These are phyloP conservation scores for Yamadazyma spencermartinsiae DNA, from an alignment of 1,139 yeast species.

Conservation along the genomic window DNA sequence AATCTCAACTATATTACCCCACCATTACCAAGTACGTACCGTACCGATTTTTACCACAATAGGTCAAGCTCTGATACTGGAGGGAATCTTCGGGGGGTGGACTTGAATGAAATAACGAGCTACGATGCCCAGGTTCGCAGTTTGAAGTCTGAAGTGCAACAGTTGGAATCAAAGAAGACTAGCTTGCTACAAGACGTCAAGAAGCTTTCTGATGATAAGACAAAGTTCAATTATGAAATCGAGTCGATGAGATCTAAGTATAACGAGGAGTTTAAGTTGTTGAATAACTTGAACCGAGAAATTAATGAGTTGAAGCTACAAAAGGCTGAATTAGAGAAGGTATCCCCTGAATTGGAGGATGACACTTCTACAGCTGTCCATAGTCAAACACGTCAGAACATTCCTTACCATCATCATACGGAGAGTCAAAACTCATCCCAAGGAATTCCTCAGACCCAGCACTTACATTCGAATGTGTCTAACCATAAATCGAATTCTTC, in stretches of 20 bases:
- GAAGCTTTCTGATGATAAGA: slow-evolving; percentile 30
- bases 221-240: slow-evolving; percentile 27
- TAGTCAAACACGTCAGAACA: slow-evolving; percentile 1
- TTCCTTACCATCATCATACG: slow-evolving; percentile 7
- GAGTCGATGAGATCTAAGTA: slow-evolving; percentile 24
- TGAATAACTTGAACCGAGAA: slow-evolving; percentile 31
- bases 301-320: slow-evolving; percentile 28
- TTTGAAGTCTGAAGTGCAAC: slow-evolving; percentile 43
- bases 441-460: neutral
- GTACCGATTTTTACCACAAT: slow-evolving; percentile 21
- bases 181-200: slow-evolving; percentile 30
- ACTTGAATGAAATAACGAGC: slow-evolving; percentile 16
- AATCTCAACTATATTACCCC: slow-evolving; percentile 41
- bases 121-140: slow-evolving; percentile 32
- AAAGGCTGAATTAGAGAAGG: slow-evolving; percentile 17
- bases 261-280: slow-evolving; percentile 23
- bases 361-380: slow-evolving; percentile 5
- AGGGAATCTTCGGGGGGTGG: neutral
- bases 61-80: slow-evolving; percentile 43
- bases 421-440: slow-evolving; percentile 3
- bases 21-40: slow-evolving; percentile 35
- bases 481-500: slow-evolving; percentile 13
- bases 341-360: slow-evolving; percentile 10
- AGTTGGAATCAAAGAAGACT: slow-evolving; percentile 32
- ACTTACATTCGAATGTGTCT: neutral